These are phyloP conservation scores for Wickerhamomyces bovis DNA, from an alignment of 805 yeast genomes.

Conservation along the genomic window DNA sequence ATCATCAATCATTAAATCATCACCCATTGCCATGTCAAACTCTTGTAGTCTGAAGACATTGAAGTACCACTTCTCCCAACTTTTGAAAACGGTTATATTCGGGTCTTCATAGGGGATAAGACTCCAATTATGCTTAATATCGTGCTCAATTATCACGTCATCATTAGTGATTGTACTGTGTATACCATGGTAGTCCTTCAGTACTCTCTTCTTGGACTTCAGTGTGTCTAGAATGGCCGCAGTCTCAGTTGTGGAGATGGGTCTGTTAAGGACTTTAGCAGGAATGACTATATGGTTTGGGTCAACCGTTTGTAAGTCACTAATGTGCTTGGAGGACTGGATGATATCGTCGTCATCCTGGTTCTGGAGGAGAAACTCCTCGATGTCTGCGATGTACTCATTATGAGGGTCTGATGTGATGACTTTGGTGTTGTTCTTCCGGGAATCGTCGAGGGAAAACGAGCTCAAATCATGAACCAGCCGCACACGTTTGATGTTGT, in stretches of 20 bases:
- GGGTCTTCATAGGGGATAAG: constrained; percentile 24
- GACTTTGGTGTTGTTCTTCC: background rate
- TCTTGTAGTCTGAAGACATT: constrained; percentile 11
- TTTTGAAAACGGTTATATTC: background rate
- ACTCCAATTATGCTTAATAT: constrained; percentile 20
- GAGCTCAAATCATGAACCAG: constrained; percentile 28
- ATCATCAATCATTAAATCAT: constrained; percentile 11
- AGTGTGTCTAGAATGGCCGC: constrained; percentile 1
- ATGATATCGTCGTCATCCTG: constrained; percentile 14
- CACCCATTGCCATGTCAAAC: constrained; percentile 1
- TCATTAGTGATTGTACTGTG: constrained; percentile 11
- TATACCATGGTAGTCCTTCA: background rate
- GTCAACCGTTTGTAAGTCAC: background rate
- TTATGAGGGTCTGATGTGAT: background rate
- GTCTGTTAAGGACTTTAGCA: background rate
- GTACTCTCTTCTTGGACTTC: background rate
- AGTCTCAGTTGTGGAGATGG: background rate
- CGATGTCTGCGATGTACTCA: constrained; percentile 7
- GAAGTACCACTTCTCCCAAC: constrained; percentile 28
- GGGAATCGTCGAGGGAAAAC: constrained; percentile 14
- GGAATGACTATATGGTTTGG: constrained; percentile 1
- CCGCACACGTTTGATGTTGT: constrained; percentile 28
- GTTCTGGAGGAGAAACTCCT: constrained; percentile 12
- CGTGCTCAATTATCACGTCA: constrained; percentile 17
- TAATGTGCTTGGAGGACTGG: background rate